Evolutionary conservation across 768 basidiomycete genomes (phyloP), one percentile per base, ranked within the genome.

Genomic region (Auriscalpium vulgare): DNA sequence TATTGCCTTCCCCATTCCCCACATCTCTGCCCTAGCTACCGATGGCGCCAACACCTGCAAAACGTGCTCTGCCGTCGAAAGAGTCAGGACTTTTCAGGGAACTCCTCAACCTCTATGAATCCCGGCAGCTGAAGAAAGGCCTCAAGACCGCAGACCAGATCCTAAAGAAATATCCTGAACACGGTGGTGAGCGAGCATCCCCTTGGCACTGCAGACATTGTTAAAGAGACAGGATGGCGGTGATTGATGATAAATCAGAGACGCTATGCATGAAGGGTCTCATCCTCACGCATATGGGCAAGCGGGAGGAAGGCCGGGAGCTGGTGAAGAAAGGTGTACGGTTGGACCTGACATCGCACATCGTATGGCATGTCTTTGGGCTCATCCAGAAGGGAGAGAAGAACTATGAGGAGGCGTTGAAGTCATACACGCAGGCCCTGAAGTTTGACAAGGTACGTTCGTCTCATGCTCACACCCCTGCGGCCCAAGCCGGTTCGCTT

Each of bases 321-420:
- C 79, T 91, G 47, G 87, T 92, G 62, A 87, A 88, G 75, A 86
- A 89, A 63, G 93, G 93, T 56, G 79, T 91, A 61, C 79, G 83
- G 45, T 76, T 85, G 48, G 91, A 95, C 71, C 72, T 91, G 54
- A 85, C 81, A 36, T 94, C 91, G 17, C 94, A 97, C 66, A 97
- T 99, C 67, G 88, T 87, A 67, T 98, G 97, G 95, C 97, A 99
- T 71, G 95, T 98, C 61, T 89, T 92, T 68, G 97, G 93, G 29
- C 86, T 99, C 65, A 84, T 97, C 19, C 89, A 94, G 69, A 92
- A 95, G 69, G 87, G 87, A 9, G 90, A 97, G 68, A 94, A 89
- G 71, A 92, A 95, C 66, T 97, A 92, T 64, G 91, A 91, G 61
- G 93, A 95, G 65, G 94, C 97, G 0, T 77, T 92, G 64, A 90